phyloP scores from a whole-genome alignment of 2,329 filamentous ascomycete genomes.

The Arthrobotrys iridis region DNA sequence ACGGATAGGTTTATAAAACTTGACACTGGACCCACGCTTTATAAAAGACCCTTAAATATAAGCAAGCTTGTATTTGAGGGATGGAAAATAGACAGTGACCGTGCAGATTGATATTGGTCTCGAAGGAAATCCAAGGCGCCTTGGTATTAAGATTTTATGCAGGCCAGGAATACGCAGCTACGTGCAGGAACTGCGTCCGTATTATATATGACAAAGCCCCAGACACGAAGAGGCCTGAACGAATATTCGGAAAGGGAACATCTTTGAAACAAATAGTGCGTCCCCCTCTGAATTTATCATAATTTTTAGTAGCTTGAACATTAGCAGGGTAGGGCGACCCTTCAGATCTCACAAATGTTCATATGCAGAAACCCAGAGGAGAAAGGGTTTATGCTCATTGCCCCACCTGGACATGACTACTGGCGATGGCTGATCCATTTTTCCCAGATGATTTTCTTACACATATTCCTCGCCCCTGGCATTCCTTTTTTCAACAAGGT shows the following conservation, averaged over 20 bases:
- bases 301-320: slow-evolving; percentile 26
- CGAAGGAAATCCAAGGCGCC: slow-evolving; percentile 6
- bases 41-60: slow-evolving; percentile 13
- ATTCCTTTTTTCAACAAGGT: slow-evolving; percentile 24
- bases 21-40: neutral
- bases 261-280: slow-evolving; percentile 43
- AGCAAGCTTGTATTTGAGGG: neutral
- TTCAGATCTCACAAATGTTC: slow-evolving; percentile 50
- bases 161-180: slow-evolving; percentile 5
- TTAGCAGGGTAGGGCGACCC: slow-evolving; percentile 28
- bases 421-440: slow-evolving; percentile 48
- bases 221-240: slow-evolving; percentile 9
- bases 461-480: slow-evolving; percentile 40
- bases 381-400: slow-evolving; percentile 31
- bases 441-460: slow-evolving; percentile 49
- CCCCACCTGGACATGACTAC: slow-evolving; percentile 37
- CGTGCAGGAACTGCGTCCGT: slow-evolving; percentile 11
- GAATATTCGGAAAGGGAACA: slow-evolving; percentile 23
- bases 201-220: slow-evolving; percentile 15
- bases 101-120: slow-evolving; percentile 11
- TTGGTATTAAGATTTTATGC: slow-evolving; percentile 21
- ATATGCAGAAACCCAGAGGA: slow-evolving; percentile 39
- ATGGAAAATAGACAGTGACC: slow-evolving; percentile 7
- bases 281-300: slow-evolving; percentile 54
- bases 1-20: neutral